Base-by-base conservation (phyloP, 768 basidiomycete genomes). In the Mycena haematopus region DNA sequence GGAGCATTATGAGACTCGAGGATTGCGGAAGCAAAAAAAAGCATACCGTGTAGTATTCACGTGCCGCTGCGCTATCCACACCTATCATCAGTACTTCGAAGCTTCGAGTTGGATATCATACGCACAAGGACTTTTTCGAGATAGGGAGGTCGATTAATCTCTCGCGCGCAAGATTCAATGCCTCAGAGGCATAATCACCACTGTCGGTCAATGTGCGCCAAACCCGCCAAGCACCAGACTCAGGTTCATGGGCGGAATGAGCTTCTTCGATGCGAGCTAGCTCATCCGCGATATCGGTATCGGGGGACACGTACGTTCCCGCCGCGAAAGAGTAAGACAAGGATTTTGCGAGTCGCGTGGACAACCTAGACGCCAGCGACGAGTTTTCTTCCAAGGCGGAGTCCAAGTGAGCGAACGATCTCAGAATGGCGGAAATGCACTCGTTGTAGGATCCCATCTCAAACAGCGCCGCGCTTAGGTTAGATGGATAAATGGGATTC, bases 391-490 rank as follows among this genome's bases (percentile, higher is more conserved):
- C 6, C 6, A n/a, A 11, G 27, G 29, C 29, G 6, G 40, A 42
- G n/a, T 29, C 38, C 33, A 52, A 52, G 33, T 36, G 51, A 29
- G 51, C 31, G 6, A n/a, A 52, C 21, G n/a, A 35, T 3, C 52
- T n/a, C 33, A 38, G 35, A 15, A 52, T 52, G 3, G 52, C 52
- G n/a, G 33, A 21, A 14, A 27, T 13, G 35, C 52, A 52, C 9
- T 36, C 36, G 21, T n/a, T 38, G 22, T 52, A 52, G n/a, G 22
- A 9, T 3, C 52, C 52, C 52, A 52, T 52, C 15, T 52, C 52
- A 24, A 38, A 52, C 4, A 52, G 22, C 6, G 52, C 52, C 21
- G 52, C 52, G 8, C 52, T 52, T 21, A 52, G 35, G 19, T 52
- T 52, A 1, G 52, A 36, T 6, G 52, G 35, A 25, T 52, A 52